Evolutionary conservation across 1,284 basidiomycete species (phyloP), one percentile per base, ranked within the genome.

Genomic region (Kwoniella shivajii): DNA sequence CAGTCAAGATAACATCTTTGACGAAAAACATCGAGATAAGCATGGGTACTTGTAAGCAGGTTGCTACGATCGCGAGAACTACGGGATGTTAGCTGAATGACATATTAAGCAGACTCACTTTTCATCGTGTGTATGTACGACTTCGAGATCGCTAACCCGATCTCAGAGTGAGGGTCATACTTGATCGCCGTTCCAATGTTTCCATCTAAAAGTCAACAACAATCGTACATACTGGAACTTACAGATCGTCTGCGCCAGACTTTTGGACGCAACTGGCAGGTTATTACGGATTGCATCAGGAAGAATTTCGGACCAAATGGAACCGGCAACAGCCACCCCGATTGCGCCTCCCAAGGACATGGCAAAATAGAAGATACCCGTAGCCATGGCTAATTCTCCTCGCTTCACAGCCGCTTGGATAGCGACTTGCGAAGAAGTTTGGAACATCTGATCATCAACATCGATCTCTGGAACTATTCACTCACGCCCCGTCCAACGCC

Each of bases 291-390:
- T 36, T 11, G 47, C 36, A 31, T 49, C 51, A 5, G 59, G 59
- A 10, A 61, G 52, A 39, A 39, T 57, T 24, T 57, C 57, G 22
- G 34, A 37, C 59, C 59, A 61, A 30, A 57, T 39, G 9, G 55
- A 56, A 22, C 59, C 59, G 18, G 59, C 59, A 11, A 57, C 46
- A 30, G 59, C 59, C 9, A 56, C 50, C 20, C 59, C 59, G 22
- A 61, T 44, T 22, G 59, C 59, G 22, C 59, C 59, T 16, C 59
- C 59, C 4, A 57, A 37, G n/a, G 59, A 61, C 55, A 57, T 57
- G 51, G 59, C 59, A 42, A 57, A 54, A 50, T 61, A 61, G 51
- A 57, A 61, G 47, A 61, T 61, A 37, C 59, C 59, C 16, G 59
- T 61, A 6, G 59, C 59, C 39, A 61, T 54, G 6, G 55, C 55